Conservation (phyloP, 2,329 filamentous ascomycete genomes). For the Aspergillus fumigatiaffinis region DNA sequence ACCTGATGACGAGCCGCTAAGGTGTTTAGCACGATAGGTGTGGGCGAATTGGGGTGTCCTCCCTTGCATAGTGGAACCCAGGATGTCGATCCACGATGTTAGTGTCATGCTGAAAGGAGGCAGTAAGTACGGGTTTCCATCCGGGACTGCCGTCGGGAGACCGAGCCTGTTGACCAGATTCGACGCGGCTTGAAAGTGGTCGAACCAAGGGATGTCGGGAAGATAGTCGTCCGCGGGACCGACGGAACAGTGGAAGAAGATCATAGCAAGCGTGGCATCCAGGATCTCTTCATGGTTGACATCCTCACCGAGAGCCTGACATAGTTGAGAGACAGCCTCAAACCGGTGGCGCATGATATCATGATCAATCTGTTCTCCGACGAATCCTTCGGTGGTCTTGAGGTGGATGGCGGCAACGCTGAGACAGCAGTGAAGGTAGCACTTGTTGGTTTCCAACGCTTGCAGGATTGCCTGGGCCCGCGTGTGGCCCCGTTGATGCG, state of each 20-base stretch:
- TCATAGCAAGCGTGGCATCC: slow-evolving; percentile 89
- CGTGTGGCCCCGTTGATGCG: slow-evolving; percentile 79
- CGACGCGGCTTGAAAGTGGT: slow-evolving; percentile 89
- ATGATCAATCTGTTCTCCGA: slow-evolving; percentile 72
- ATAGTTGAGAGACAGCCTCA: slow-evolving; percentile 80
- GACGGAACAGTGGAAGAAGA: slow-evolving; percentile 93
- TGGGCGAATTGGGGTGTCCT: slow-evolving; percentile 83
- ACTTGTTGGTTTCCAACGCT: slow-evolving; percentile 84
- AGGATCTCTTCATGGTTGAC: slow-evolving; percentile 82
- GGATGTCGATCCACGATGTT: slow-evolving; percentile 92
- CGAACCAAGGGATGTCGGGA: slow-evolving; percentile 92
- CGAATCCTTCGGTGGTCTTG: slow-evolving; percentile 68
- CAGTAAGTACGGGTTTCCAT: slow-evolving; percentile 56
- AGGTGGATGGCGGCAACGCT: slow-evolving; percentile 89
- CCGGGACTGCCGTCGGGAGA: slow-evolving; percentile 64
- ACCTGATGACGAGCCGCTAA: slow-evolving; percentile 62
- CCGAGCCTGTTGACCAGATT: slow-evolving; percentile 82
- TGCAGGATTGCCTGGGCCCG: slow-evolving; percentile 79
- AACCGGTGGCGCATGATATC: slow-evolving; percentile 94
- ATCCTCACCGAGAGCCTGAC: slow-evolving; percentile 74
- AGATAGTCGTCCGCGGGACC: slow-evolving; percentile 79
- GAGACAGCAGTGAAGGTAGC: slow-evolving; percentile 91
- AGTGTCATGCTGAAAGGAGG: slow-evolving; percentile 89
- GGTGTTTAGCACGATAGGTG: slow-evolving; percentile 91
- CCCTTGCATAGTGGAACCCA: slow-evolving; percentile 88